phyloP scores from a whole-genome alignment of 1,284 basidiomycete species.

The Cryptococcus amylolentus region DNA sequence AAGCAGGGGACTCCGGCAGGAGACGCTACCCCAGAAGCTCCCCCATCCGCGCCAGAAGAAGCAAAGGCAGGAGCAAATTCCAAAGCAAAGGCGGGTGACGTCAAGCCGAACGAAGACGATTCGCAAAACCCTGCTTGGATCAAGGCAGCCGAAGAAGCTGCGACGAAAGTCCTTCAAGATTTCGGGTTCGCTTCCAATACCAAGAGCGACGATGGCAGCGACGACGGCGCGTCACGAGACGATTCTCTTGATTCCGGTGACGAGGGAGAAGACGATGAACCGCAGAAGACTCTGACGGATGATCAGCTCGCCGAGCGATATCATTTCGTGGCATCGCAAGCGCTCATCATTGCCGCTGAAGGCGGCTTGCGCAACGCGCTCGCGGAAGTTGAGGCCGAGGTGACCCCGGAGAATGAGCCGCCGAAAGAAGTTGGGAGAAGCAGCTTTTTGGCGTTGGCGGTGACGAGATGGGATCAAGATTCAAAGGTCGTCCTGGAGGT shows the following conservation, averaged over 20 bases:
- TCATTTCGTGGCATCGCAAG: constrained; percentile 35
- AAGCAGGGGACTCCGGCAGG: background rate
- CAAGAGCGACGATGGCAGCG: no score
- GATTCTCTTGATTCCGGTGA: background rate
- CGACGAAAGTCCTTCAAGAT: no score
- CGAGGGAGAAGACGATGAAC: background rate
- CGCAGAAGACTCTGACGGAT: background rate
- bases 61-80: background rate
- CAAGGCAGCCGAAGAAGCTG: no score
- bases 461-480: constrained; percentile 38
- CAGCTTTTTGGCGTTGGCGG: constrained; percentile 37
- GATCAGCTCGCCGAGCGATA: constrained; percentile 8
- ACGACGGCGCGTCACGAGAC: background rate
- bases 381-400: background rate
- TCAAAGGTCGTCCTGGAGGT: constrained; percentile 30
- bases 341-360: constrained; percentile 28
- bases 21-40: background rate
- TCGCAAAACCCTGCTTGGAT: no score
- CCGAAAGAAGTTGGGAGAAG: constrained; percentile 27
- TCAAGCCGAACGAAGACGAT: background rate
- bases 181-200: no score
- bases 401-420: background rate
- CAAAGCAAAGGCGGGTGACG: background rate
- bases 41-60: background rate
- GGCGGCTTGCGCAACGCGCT: constrained; percentile 21